These are phyloP conservation scores for Rubia balearica DNA, from an alignment of 305 asterid species.

Conservation along the genomic window DNA sequence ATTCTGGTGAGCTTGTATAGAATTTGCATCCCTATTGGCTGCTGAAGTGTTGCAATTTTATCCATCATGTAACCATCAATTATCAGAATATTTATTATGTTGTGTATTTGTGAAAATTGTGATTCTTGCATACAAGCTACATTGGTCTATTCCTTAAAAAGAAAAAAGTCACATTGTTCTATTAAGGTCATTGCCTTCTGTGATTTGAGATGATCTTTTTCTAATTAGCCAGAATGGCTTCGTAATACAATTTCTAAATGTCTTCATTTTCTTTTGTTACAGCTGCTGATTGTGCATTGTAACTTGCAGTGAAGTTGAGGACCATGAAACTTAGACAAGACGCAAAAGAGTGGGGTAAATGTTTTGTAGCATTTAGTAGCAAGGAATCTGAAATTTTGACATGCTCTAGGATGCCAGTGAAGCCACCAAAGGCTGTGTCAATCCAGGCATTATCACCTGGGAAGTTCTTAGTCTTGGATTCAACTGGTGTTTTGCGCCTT, in stretches of 20 bases:
- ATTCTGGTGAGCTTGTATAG: slow-evolving; percentile 41
- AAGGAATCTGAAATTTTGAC: slow-evolving; percentile 32
- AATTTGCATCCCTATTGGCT: not conserved
- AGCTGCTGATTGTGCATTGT: slow-evolving; percentile 65
- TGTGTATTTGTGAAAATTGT: not conserved
- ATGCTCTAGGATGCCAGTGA: slow-evolving; percentile 29
- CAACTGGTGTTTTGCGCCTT: slow-evolving; percentile 59
- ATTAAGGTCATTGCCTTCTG: not conserved
- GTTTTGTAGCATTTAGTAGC: slow-evolving; percentile 48
- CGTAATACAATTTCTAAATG: slow-evolving; percentile 25
- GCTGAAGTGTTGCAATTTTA: not conserved
- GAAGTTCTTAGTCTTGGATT: slow-evolving; percentile 61
- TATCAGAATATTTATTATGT: not conserved
- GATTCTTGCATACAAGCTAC: not conserved
- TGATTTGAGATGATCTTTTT: not conserved
- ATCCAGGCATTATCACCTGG: slow-evolving; percentile 51
- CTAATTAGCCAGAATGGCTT: slow-evolving; percentile 13
- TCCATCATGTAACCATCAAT: not conserved
- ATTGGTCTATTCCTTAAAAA: not conserved
- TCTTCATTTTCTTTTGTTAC: slow-evolving; percentile 32
- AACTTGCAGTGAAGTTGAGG: slow-evolving; percentile 73
- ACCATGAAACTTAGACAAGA: slow-evolving; percentile 60
- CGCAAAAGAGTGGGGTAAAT: slow-evolving; percentile 44
- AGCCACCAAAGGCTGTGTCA: slow-evolving; percentile 52
- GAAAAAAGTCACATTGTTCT: not conserved